Conservation (phyloP, 2,329 filamentous ascomycete species). For the Torrubiellomyces zombiae region DNA sequence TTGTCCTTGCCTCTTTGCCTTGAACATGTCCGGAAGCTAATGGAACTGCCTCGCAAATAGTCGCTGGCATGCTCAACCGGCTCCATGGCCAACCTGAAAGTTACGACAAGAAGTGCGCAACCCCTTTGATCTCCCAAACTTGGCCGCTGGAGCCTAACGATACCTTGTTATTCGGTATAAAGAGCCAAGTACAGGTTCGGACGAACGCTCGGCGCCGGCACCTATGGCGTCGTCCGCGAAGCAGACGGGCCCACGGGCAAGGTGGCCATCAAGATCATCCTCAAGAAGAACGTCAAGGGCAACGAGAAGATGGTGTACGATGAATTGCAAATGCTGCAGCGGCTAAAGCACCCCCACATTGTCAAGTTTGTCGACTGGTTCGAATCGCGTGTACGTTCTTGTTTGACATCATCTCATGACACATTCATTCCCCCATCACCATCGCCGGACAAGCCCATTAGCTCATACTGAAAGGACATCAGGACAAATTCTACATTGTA, state of each 20-base stretch:
- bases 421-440: not conserved
- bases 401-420: slow-evolving; percentile 1
- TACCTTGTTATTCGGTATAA: slow-evolving; percentile 3
- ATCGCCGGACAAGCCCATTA: not conserved
- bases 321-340: slow-evolving; percentile 84
- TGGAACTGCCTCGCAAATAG: slow-evolving; percentile 24
- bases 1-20: slow-evolving; percentile 1
- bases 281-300: slow-evolving; percentile 97
- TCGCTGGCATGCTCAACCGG: slow-evolving; percentile 84
- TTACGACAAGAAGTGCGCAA: slow-evolving; percentile 95
- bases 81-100: slow-evolving; percentile 92
- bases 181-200: slow-evolving; percentile 85
- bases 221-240: slow-evolving; percentile 95
- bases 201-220: slow-evolving; percentile 84
- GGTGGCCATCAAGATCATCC: slow-evolving; percentile 95
- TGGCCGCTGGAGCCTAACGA: slow-evolving; percentile 1
- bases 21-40: slow-evolving; percentile 8
- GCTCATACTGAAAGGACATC: slow-evolving; percentile 1
- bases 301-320: slow-evolving; percentile 99
- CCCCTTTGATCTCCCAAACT: slow-evolving; percentile 2
- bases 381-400: slow-evolving; percentile 78
- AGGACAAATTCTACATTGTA: slow-evolving; percentile 99
- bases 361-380: slow-evolving; percentile 98
- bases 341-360: slow-evolving; percentile 83
- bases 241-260: slow-evolving; percentile 70